These are phyloP conservation scores for Rhizopogon roseolus DNA, from an alignment of 768 basidiomycete genomes.

Conservation along the genomic window DNA sequence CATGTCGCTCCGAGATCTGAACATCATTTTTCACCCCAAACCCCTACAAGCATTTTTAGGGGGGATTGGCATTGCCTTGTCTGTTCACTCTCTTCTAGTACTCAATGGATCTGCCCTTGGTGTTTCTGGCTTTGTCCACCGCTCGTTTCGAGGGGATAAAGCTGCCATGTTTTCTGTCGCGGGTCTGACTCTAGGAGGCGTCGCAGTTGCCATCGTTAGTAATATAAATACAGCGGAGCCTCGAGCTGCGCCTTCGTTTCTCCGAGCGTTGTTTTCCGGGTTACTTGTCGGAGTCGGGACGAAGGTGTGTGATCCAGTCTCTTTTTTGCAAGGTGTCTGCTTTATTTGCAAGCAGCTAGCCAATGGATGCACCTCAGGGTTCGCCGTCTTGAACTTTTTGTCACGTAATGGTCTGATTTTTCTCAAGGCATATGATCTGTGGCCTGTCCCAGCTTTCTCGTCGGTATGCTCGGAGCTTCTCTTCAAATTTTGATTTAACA, in stretches of 20 bases:
- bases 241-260: constrained; percentile 13
- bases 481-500: constrained; percentile 1
- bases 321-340: not conserved
- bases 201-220: constrained; percentile 31
- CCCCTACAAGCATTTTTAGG: constrained; percentile 53
- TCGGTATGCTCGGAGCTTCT: constrained; percentile 32
- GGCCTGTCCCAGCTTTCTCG: constrained; percentile 53
- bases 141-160: constrained; percentile 37
- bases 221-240: constrained; percentile 29
- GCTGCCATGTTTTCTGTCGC: constrained; percentile 38
- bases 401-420: not conserved
- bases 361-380: constrained; percentile 68
- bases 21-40: constrained; percentile 22
- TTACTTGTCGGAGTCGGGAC: constrained; percentile 55
- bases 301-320: constrained; percentile 33
- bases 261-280: constrained; percentile 39
- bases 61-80: constrained; percentile 46
- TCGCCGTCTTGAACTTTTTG: constrained; percentile 2
- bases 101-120: constrained; percentile 56
- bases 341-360: constrained; percentile 33
- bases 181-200: constrained; percentile 48
- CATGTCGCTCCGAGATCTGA: not conserved
- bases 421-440: constrained; percentile 55
- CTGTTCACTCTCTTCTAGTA: constrained; percentile 46
- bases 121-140: constrained; percentile 57